phyloP scores from a whole-genome alignment of 257 asterid genomes.

The Echium plantagineum region DNA sequence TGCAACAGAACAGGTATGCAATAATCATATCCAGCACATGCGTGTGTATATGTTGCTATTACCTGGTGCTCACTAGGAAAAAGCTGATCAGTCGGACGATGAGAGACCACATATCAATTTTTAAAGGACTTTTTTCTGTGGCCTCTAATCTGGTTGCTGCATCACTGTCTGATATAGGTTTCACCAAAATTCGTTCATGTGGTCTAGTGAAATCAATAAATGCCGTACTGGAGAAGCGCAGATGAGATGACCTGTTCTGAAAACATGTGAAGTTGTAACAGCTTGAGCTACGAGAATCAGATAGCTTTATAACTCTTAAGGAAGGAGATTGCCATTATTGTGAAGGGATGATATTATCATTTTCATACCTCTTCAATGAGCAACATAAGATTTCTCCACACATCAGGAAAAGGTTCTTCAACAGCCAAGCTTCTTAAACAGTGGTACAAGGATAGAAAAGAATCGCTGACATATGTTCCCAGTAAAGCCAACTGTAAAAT shows the following conservation, averaged over 20 bases:
- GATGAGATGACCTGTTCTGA: constrained; percentile 61
- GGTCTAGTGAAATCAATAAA: constrained; percentile 54
- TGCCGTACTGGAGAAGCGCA: constrained; percentile 31
- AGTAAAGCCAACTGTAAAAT: constrained; percentile 65
- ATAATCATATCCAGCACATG: no score
- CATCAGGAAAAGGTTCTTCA: constrained; percentile 91
- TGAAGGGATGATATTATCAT: not conserved
- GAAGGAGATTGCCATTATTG: not conserved
- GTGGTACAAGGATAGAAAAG: constrained; percentile 82
- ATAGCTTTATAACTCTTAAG: not conserved
- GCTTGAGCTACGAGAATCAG: constrained; percentile 9
- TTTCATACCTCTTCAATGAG: constrained; percentile 70
- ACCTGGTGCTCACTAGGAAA: constrained; percentile 66
- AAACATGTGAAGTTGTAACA: constrained; percentile 24
- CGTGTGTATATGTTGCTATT: constrained; percentile 8
- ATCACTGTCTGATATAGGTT: constrained; percentile 14
- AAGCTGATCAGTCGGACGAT: constrained; percentile 69
- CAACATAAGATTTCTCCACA: constrained; percentile 73
- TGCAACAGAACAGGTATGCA: not conserved
- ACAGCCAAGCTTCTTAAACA: constrained; percentile 77
- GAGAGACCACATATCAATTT: constrained; percentile 49
- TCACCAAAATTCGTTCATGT: constrained; percentile 27
- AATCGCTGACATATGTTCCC: constrained; percentile 65
- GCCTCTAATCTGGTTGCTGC: constrained; percentile 23
- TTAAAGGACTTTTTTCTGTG: constrained; percentile 17